Base-by-base conservation (phyloP, 2,329 filamentous ascomycete species). In the Pyrenochaeta sp. region DNA sequence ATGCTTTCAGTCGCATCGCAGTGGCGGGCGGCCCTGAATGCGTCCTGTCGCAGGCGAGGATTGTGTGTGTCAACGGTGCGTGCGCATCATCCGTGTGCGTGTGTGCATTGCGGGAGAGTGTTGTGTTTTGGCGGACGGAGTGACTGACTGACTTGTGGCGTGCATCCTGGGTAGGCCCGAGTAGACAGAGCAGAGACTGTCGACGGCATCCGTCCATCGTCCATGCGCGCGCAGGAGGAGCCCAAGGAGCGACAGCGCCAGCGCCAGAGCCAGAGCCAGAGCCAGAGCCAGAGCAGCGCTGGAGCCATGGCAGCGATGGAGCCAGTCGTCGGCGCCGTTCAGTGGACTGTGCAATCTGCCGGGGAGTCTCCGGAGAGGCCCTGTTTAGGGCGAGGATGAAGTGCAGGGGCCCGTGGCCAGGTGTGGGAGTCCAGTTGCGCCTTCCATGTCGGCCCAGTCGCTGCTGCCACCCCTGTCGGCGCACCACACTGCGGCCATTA, bases 361-460 rank as follows among this genome's bases (percentile, higher is more conserved):
- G 67, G 65, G 58, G 61, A 60, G 46, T 57, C 32, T 62, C 63
- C 64, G 67, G 58, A 53, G 58, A 49, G 53, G 54, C 54, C 59
- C 52, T 64, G 57, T 59, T 60, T 62, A 58, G 56, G 55, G 58
- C 56, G 50, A 53, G 48, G 50, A 45, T 54, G 52, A 49, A 44
- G 50, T 43, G 55, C 57, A 63, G 59, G 64, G 64, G 54, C 24
- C 36, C 12, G 50, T 39, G 44, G 55, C 61, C 58, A 62, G 62
- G 64, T 60, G 58, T 59, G 58, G 61, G 59, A 54, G 57, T 50
- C 53, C 54, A 56, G 56, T 62, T 55, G 58, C 61, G 55, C 54
- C 61, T 62, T 62, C 64, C 62, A 51, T 64, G 66, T 61, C 59
- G 62, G 61, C 56, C 54, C 56, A 64, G 66, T 57, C 56, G 48